Evolutionary conservation across 352 stramenopile genomes (phyloP).

Genomic region (Pythium scleroteichum): DNA sequence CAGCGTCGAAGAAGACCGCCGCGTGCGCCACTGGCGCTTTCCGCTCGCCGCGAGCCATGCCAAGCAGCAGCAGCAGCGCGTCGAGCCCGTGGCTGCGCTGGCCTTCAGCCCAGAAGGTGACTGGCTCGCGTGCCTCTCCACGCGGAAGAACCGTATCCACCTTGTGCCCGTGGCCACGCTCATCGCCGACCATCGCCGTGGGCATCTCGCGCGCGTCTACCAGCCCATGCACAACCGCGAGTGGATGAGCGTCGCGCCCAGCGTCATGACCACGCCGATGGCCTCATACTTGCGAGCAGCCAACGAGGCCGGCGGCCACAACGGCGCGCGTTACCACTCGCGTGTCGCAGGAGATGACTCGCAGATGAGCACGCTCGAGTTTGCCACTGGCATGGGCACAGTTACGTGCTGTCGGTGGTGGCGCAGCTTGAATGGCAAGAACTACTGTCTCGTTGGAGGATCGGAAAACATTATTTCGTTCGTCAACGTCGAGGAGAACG

Average conservation of each 20-base stretch:
- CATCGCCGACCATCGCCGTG: conserved; percentile 52
- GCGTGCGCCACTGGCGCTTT: conserved; percentile 69
- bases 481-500: conserved; percentile 85
- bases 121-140: conserved; percentile 78
- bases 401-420: conserved; percentile 79
- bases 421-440: conserved; percentile 78
- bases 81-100: conserved; percentile 64
- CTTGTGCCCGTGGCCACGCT: conserved; percentile 69
- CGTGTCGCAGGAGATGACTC: conserved; percentile 78
- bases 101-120: conserved; percentile 85
- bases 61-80: conserved; percentile 53
- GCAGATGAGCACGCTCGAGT: conserved; percentile 86
- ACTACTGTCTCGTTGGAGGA: conserved; percentile 85
- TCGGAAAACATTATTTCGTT: conserved; percentile 78
- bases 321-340: conserved; percentile 81
- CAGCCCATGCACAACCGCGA: conserved; percentile 57
- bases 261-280: conserved; percentile 82
- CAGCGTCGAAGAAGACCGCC: conserved; percentile 76
- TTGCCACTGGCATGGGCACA: conserved; percentile 63
- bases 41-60: conserved; percentile 51
- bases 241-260: conserved; percentile 69
- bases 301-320: conserved; percentile 76
- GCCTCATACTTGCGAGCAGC: conserved; percentile 80
- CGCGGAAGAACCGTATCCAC: conserved; percentile 75
- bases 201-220: conserved; percentile 58